These are phyloP conservation scores for Lolium rigidum DNA, from an alignment of 176 grass and related monocot species.

Conservation along the genomic window DNA sequence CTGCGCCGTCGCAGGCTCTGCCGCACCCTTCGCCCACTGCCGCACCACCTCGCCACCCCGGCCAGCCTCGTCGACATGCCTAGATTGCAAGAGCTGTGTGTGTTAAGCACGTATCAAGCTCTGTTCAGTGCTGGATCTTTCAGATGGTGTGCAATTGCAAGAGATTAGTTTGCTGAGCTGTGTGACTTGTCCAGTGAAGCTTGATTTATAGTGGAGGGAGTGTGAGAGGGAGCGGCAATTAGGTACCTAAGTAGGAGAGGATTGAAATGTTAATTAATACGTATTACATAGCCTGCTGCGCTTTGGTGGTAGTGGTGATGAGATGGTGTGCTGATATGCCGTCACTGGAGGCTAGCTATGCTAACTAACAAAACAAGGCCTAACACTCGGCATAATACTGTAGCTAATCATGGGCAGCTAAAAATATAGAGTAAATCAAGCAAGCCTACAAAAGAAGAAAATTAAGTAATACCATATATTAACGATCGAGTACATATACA, in stretches of 20 bases:
- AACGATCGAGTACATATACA: too few relatives aligned
- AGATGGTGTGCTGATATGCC: slow-evolving; percentile 49
- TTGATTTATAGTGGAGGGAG: slow-evolving; percentile 27
- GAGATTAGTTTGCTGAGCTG: not conserved
- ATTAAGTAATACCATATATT: not conserved
- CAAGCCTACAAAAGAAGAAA: slow-evolving; percentile 5
- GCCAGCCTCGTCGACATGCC: slow-evolving; percentile 38
- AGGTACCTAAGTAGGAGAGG: not conserved
- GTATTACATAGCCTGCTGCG: slow-evolving; percentile 29
- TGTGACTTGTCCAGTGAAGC: slow-evolving; percentile 2
- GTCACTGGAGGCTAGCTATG: slow-evolving; percentile 19
- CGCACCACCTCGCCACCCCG: slow-evolving; percentile 42
- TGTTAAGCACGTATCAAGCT: not conserved
- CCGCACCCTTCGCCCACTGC: slow-evolving; percentile 29
- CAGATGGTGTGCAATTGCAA: not conserved
- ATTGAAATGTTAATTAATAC: not conserved
- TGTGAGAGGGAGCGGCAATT: not conserved
- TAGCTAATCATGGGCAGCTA: slow-evolving; percentile 42
- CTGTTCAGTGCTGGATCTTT: not conserved
- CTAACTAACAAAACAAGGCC: not conserved
- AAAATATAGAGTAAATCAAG: not conserved
- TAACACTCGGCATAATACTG: not conserved
- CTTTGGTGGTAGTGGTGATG: slow-evolving; percentile 25
- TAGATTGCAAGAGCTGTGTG: too few relatives aligned
- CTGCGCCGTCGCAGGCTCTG: slow-evolving; percentile 40